Evolutionary conservation across 768 basidiomycete genomes (phyloP).

Genomic region (Leccinum disarticulatum): DNA sequence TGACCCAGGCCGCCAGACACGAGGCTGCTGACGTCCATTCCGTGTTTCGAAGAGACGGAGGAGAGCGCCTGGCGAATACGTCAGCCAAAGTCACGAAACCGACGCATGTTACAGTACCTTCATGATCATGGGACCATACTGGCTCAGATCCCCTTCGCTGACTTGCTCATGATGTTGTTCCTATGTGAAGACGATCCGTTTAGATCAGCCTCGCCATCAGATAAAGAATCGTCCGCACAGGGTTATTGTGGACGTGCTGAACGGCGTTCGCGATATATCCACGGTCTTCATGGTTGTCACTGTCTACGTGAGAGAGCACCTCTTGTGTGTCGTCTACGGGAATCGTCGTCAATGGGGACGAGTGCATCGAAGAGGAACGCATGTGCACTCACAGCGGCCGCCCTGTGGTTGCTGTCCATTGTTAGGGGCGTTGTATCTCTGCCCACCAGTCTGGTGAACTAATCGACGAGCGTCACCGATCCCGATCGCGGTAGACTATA

Average conservation of each 20-base stretch:
- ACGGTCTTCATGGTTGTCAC: constrained; percentile 1
- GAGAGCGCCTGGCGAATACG: constrained; percentile 19
- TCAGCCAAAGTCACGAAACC: constrained; percentile 6
- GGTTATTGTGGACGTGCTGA: constrained; percentile 23
- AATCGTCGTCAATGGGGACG: background rate
- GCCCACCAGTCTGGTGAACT: constrained; percentile 62
- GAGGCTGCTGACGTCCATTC: constrained; percentile 33
- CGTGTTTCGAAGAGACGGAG: constrained; percentile 21
- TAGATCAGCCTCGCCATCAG: background rate
- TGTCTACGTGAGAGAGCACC: constrained; percentile 52
- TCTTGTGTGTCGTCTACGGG: constrained; percentile 61
- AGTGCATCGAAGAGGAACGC: constrained; percentile 5
- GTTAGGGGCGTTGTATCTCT: constrained; percentile 59
- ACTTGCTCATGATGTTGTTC: constrained; percentile 18
- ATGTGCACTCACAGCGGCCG: constrained; percentile 24
- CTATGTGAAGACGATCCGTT: constrained; percentile 5
- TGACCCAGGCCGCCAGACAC: constrained; percentile 37
- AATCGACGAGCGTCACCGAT: constrained; percentile 9
- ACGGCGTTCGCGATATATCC: constrained; percentile 19
- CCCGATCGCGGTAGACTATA: background rate
- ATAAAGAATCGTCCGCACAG: constrained; percentile 8
- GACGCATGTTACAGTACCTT: constrained; percentile 6
- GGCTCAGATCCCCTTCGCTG: constrained; percentile 6
- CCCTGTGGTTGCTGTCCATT: constrained; percentile 34
- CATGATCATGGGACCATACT: constrained; percentile 23